Evolutionary conservation across 2,329 filamentous ascomycete species (phyloP).

Genomic region (Hypoxylon rubiginosum): DNA sequence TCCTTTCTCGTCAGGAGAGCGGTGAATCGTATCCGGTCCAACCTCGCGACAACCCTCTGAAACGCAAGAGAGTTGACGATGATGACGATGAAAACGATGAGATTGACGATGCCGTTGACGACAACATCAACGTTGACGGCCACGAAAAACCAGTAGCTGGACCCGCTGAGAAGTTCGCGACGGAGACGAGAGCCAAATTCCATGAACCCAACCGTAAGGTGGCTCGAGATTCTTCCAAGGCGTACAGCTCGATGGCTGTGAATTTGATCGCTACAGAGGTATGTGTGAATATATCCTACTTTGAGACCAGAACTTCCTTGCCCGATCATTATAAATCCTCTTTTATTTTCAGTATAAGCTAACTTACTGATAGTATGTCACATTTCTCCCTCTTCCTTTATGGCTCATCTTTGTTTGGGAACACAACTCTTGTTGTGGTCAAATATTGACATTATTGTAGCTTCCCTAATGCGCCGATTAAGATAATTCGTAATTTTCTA

Average conservation of each 20-base stretch:
- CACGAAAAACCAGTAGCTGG: background rate
- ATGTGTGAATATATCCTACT: constrained; percentile 1
- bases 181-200: constrained; percentile 39
- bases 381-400: background rate
- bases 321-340: background rate
- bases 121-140: constrained; percentile 13
- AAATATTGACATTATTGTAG: constrained; percentile 26
- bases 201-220: constrained; percentile 22
- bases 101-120: constrained; percentile 35
- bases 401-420: background rate
- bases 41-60: constrained; percentile 46
- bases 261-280: constrained; percentile 52
- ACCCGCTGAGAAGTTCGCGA: constrained; percentile 17
- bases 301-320: no score
- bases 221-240: background rate
- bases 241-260: constrained; percentile 42
- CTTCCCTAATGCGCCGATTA: constrained; percentile 52
- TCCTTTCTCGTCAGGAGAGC: constrained; percentile 58
- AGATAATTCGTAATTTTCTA: constrained; percentile 45
- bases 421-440: background rate
- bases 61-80: constrained; percentile 58
- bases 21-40: constrained; percentile 56
- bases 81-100: constrained; percentile 40
- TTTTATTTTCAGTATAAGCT: constrained; percentile 19
- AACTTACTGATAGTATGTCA: constrained; percentile 29